Evolutionary conservation across 1,284 basidiomycete genomes (phyloP).

Genomic region (Austroboletus novae-zelandiae): DNA sequence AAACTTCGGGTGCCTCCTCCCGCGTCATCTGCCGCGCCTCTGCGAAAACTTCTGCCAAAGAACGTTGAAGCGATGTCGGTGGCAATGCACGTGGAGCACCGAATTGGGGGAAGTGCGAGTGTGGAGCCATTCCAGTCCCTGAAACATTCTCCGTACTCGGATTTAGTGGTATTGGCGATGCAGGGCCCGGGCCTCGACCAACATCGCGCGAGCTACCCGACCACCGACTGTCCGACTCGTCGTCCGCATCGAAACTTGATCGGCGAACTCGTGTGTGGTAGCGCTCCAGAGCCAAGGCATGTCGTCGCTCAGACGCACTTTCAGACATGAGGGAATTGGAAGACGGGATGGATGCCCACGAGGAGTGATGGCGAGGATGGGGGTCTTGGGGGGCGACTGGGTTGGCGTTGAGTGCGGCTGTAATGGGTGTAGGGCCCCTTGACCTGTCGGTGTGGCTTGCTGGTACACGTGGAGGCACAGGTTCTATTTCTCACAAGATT

Average conservation of each 20-base stretch:
- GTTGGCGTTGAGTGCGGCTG: constrained; percentile 6
- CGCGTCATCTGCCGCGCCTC: constrained; percentile 12
- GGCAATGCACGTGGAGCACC: neutral
- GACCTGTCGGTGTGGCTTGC: constrained; percentile 14
- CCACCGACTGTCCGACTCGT: constrained; percentile 27
- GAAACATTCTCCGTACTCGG: constrained; percentile 15
- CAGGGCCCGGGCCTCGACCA: constrained; percentile 7
- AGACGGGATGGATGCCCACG: constrained; percentile 31
- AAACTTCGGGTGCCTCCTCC: constrained; percentile 16
- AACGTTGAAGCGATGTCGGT: constrained; percentile 19
- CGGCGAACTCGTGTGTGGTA: constrained; percentile 19
- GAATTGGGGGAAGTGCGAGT: constrained; percentile 9
- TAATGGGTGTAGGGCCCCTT: constrained; percentile 17
- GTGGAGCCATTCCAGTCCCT: constrained; percentile 1
- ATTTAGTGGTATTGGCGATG: constrained; percentile 16
- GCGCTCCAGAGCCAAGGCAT: constrained; percentile 33
- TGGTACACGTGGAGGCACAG: constrained; percentile 12
- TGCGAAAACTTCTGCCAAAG: constrained; percentile 25
- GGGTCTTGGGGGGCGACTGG: constrained; percentile 14
- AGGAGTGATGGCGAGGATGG: constrained; percentile 21
- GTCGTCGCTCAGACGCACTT: constrained; percentile 40
- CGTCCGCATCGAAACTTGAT: constrained; percentile 28
- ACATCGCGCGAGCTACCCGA: constrained; percentile 17
- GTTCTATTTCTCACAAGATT: constrained; percentile 13
- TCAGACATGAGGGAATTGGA: constrained; percentile 45